Base-by-base conservation (phyloP, 495 filamentous ascomycete species). In the Xylaria cubensis region DNA sequence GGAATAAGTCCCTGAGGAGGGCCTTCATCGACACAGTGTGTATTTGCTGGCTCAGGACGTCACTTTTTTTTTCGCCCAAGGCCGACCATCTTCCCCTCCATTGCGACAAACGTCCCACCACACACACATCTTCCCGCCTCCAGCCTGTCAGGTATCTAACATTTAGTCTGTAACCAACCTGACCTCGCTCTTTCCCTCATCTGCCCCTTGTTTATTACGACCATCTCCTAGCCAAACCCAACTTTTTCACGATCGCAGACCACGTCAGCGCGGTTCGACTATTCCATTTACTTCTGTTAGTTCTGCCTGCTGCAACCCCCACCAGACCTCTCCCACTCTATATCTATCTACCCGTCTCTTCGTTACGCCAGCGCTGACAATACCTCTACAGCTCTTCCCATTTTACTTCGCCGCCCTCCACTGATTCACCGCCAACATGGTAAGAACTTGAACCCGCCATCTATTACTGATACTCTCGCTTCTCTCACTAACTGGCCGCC, bases 11-110 rank as follows among this genome's bases (percentile, higher is more conserved):
- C 17, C 4, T 44, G 36, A 26, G 24, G 61, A 17, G 24, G 0
- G 19, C 9, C 42, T 5, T 32, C 24, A 2, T 24, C 29, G 36
- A 21, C 59, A 71, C 69, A 71, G 69, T 71, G 69, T 46, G 69
- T 36, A 26, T 26, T 26, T 34, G 12, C 1, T 29, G 44, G 12
- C 9, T n/a, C 58, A 58, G 56, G 67, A 59, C 67, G 61, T 71
- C 62, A 61, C 59, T 67, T 63, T 70, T 66, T 46, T 59, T 66
- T 44, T 75, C 71, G 74, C 73, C 77, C 68, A 64, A 71, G 72
- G 59, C 75, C 77, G 77, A 74, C 77, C 39, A 42, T 41, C 69
- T 77, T 76, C 77, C 77, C 77, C 77, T 79, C 77, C 77, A 79
- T 78, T 79, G 74, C 76, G 74, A 76, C 75, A 77, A 56, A 76